Evolutionary conservation across 768 basidiomycete genomes (phyloP).

Genomic region (Fomitopsis pulvina): DNA sequence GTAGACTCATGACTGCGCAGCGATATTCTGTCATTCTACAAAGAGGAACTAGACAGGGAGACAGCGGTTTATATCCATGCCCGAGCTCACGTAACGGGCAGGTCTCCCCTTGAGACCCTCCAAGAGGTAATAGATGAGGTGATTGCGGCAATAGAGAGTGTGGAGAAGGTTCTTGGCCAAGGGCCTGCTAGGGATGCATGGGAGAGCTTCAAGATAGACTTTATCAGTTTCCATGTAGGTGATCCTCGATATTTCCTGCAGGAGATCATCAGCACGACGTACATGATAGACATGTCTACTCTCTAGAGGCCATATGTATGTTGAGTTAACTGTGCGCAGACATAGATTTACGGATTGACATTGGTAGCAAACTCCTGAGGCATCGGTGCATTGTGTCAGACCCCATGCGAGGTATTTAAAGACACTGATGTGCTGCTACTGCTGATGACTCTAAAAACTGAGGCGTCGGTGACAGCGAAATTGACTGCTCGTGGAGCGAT

Average conservation of each 20-base stretch:
- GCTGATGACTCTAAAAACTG: no score
- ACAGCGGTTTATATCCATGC: constrained; percentile 11
- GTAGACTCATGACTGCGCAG: background rate
- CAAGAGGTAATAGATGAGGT: constrained; percentile 12
- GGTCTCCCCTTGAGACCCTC: background rate
- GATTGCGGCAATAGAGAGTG: background rate
- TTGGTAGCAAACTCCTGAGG: no score
- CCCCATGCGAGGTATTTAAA: no score
- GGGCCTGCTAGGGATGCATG: constrained; percentile 4
- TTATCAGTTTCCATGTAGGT: constrained; percentile 2
- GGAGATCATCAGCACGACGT: background rate
- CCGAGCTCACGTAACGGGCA: constrained; percentile 8
- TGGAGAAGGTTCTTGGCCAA: background rate
- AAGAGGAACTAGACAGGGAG: constrained; percentile 12
- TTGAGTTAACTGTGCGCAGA: no score
- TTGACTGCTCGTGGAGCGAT: no score
- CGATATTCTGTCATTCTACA: constrained; percentile 16
- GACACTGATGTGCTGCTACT: no score
- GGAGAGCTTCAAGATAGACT: constrained; percentile 3
- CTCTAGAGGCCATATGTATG: no score
- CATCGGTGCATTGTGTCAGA: no score
- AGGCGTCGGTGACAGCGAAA: no score
- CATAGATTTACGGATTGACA: no score
- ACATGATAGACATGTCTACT: background rate
- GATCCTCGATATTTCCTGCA: constrained; percentile 3